Percentiles rank a stretch among this genome's conserved stretches.
These are phyloP conservation scores for Calocera viscosa DNA, from an alignment of 768 basidiomycete genomes.

Conservation along the genomic window DNA sequence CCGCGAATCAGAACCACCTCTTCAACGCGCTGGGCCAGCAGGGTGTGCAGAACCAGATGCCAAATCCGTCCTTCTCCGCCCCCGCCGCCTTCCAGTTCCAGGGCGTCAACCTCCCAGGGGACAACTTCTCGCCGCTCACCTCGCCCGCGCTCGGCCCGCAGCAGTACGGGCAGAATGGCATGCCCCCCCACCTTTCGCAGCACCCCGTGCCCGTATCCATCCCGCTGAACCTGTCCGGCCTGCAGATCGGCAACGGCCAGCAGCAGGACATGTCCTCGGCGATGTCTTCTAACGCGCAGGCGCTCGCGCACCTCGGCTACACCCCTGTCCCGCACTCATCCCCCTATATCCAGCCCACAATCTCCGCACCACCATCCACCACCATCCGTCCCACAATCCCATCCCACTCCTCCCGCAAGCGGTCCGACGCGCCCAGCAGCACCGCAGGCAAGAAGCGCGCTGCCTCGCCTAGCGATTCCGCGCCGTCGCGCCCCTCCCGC, in stretches of 20 bases:
- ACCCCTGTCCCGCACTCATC: slow-evolving; percentile 18
- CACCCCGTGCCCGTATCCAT: slow-evolving; percentile 14
- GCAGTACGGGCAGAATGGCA: slow-evolving; percentile 9
- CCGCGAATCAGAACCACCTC: slow-evolving; percentile 8
- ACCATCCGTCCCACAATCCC: background rate
- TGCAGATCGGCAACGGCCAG: slow-evolving; percentile 9
- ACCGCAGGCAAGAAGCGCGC: slow-evolving; percentile 10
- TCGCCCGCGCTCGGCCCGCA: slow-evolving; percentile 29
- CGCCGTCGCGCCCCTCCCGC: slow-evolving; percentile 22
- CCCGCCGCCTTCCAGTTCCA: slow-evolving; percentile 19
- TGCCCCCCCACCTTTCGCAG: slow-evolving; percentile 7
- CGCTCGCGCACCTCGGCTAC: slow-evolving; percentile 21
- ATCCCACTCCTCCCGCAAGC: background rate
- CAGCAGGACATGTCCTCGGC: slow-evolving; percentile 15
- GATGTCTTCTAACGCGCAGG: slow-evolving; percentile 14
- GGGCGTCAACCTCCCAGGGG: slow-evolving; percentile 10
- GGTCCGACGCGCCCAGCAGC: background rate
- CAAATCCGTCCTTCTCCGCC: slow-evolving; percentile 32
- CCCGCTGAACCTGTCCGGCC: slow-evolving; percentile 11
- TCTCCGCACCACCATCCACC: background rate
- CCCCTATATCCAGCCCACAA: slow-evolving; percentile 20
- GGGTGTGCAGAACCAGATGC: slow-evolving; percentile 32
- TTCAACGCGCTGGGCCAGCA: background rate
- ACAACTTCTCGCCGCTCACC: slow-evolving; percentile 31
- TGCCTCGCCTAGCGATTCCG: slow-evolving; percentile 5